Evolutionary conservation across 176 grass and related monocot species (phyloP), one percentile per base, ranked within the genome.

Genomic region (Typha latifolia): DNA sequence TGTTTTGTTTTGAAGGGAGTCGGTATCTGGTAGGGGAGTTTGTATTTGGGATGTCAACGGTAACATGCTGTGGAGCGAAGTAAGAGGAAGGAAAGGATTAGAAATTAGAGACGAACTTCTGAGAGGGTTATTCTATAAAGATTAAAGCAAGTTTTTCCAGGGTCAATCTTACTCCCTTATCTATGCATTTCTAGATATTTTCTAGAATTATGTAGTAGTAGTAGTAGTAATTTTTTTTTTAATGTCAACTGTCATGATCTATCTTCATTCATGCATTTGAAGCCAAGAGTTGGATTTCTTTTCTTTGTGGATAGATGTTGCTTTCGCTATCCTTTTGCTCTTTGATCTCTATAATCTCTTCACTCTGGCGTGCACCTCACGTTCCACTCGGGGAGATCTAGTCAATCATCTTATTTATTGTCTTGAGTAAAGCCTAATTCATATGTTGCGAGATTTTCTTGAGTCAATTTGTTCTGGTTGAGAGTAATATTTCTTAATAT

Each of bases 121-220:
- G 32, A 61, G 52, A 61, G 56, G 56, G 29, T 62, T 22, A 55
- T 55, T 16, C 37, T 43, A 43, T 9, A 9, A 43, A 43, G 34
- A 49, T 63, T 31, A 52, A 23, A 20, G 50, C 61, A 50, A 62
- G 26, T 61, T 15, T 73, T 67, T 48, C 52, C 62, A 61, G 61
- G 69, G 77, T 79, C 77, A 72, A 61, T 79, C 69, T 67, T 20
- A 20, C 66, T 49, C 51, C 48, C 14, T 23, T 77, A 68, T 61
- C 50, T 62, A 69, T 62, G 51, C 62, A 24, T 53, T 48, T 29
- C 3, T 29, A 26, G 24, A 26, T 26, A 3, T 29, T 3, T 29
- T 29, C 27, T 29, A 29, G 27, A 2, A 29, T 29, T 29, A 29
- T 29, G 27, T 29, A 3, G 27, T 29, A 29, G 27, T 29, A 26